Conservation (phyloP, 257 asterid species). For the Galeopsis tetrahit region DNA sequence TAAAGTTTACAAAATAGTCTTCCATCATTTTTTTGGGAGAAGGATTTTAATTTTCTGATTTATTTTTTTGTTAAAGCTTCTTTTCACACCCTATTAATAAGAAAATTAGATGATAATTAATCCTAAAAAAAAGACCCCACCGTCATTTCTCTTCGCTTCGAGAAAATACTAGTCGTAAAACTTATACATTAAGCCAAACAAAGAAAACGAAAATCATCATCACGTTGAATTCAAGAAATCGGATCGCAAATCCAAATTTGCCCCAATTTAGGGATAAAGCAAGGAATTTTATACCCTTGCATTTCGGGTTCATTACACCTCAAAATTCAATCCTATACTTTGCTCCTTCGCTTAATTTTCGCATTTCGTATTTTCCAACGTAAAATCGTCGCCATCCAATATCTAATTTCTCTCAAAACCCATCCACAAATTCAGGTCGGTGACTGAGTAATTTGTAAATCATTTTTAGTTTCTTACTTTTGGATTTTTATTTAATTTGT, state of each 20-base stretch:
- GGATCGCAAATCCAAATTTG: neutral
- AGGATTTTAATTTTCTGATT: too few relatives aligned
- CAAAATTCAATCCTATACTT: conserved; percentile 27
- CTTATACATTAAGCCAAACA: neutral
- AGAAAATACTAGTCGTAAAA: too few relatives aligned
- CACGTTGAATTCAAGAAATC: neutral
- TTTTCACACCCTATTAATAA: too few relatives aligned
- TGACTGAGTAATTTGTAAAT: neutral
- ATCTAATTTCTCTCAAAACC: conserved; percentile 39
- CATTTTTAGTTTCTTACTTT: neutral
- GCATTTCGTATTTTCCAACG: conserved; percentile 47
- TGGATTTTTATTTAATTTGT: neutral
- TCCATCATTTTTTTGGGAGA: too few relatives aligned
- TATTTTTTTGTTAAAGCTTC: too few relatives aligned
- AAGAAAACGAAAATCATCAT: neutral
- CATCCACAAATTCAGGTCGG: conserved; percentile 60
- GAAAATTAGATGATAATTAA: too few relatives aligned
- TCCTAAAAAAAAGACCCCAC: too few relatives aligned
- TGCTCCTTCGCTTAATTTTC: conserved; percentile 41
- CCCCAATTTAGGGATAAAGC: conserved; percentile 34
- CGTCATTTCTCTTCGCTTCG: too few relatives aligned
- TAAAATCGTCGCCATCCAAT: conserved; percentile 35
- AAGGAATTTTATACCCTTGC: conserved; percentile 25
- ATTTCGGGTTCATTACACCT: conserved; percentile 36
- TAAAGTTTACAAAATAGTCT: too few relatives aligned